Evolutionary conservation across 1,284 basidiomycete species (phyloP).

Genomic region (Microbotryum scabiosae): DNA sequence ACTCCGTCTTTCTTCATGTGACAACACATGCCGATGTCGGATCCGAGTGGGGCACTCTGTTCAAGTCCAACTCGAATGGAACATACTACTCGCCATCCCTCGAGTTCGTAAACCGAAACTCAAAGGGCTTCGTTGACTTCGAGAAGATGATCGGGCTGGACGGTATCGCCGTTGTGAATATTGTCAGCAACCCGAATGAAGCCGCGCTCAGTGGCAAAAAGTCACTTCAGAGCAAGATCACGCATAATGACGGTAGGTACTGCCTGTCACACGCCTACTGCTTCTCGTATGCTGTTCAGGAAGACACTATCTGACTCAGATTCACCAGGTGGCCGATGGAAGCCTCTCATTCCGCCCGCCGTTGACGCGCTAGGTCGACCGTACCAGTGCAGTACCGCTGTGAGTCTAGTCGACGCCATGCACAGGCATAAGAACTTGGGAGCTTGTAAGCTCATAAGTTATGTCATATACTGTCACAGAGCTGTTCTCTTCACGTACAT

Average conservation of each 20-base stretch:
- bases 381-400: conserved; percentile 66
- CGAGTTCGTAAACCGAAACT: conserved; percentile 82
- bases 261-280: conserved; percentile 54
- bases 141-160: conserved; percentile 96
- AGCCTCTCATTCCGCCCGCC: conserved; percentile 63
- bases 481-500: conserved; percentile 82
- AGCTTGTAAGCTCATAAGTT: conserved; percentile 14
- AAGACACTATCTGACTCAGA: not conserved
- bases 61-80: conserved; percentile 96
- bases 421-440: too few species aligned
- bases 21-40: conserved; percentile 70
- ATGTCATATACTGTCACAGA: conserved; percentile 43
- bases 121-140: conserved; percentile 84
- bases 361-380: conserved; percentile 64
- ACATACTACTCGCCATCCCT: conserved; percentile 86
- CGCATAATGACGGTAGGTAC: conserved; percentile 86
- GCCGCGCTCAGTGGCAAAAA: conserved; percentile 67
- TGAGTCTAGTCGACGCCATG: conserved; percentile 48
- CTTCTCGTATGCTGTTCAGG: conserved; percentile 52
- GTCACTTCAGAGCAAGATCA: conserved; percentile 74
- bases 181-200: conserved; percentile 73
- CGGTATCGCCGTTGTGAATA: conserved; percentile 86
- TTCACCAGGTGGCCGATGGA: conserved; percentile 69
- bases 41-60: conserved; percentile 80
- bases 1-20: conserved; percentile 88